phyloP scores from a whole-genome alignment of 495 filamentous ascomycete species.

The Penicillium daleae region DNA sequence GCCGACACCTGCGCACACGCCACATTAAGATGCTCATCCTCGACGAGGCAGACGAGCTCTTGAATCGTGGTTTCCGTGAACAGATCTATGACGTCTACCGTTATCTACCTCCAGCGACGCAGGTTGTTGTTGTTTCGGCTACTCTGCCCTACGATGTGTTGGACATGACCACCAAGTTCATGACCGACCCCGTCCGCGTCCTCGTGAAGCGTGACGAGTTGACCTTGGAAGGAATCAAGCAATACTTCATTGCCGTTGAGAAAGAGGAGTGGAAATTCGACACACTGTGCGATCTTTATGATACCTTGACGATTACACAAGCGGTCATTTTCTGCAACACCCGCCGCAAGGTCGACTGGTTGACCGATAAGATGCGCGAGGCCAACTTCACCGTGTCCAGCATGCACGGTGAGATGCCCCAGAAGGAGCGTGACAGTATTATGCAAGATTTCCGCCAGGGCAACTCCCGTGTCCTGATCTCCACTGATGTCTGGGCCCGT shows the following conservation, averaged over 20 bases:
- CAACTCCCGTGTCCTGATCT: slow-evolving; percentile 95
- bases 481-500: slow-evolving; percentile 94
- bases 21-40: slow-evolving; percentile 99
- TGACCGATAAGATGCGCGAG: slow-evolving; percentile 98
- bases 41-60: slow-evolving; percentile 92
- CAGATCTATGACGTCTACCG: slow-evolving; percentile 99
- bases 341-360: slow-evolving; percentile 98
- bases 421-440: slow-evolving; percentile 95
- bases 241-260: slow-evolving; percentile 99
- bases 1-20: slow-evolving; percentile 88
- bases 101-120: slow-evolving; percentile 91
- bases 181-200: slow-evolving; percentile 98
- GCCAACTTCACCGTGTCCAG: slow-evolving; percentile 97
- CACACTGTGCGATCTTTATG: slow-evolving; percentile 98
- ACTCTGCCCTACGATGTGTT: slow-evolving; percentile 97
- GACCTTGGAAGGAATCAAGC: slow-evolving; percentile 97
- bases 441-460: slow-evolving; percentile 99
- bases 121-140: slow-evolving; percentile 96
- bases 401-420: slow-evolving; percentile 99
- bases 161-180: slow-evolving; percentile 99
- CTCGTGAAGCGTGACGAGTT: slow-evolving; percentile 99
- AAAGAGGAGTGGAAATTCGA: slow-evolving; percentile 99
- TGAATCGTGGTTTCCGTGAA: slow-evolving; percentile 94
- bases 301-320: slow-evolving; percentile 98
- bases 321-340: slow-evolving; percentile 99